phyloP scores from a whole-genome alignment of 805 yeast species.

The Candida tammaniensis region DNA sequence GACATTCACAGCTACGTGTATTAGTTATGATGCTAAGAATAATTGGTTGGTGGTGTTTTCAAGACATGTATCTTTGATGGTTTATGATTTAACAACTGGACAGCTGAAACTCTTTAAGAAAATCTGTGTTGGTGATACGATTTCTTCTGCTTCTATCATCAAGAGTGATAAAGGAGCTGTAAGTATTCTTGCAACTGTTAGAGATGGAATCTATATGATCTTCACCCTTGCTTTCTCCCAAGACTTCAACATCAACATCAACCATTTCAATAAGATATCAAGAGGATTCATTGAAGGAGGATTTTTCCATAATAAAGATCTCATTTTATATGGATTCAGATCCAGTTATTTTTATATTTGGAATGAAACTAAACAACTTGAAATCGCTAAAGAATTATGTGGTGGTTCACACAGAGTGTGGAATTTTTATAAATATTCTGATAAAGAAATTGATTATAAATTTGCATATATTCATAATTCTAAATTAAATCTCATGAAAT shows the following conservation, averaged over 20 bases:
- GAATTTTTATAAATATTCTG: constrained; percentile 42
- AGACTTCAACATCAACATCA: constrained; percentile 6
- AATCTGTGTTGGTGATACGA: constrained; percentile 63
- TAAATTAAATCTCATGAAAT: constrained; percentile 36
- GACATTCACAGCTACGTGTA: constrained; percentile 56
- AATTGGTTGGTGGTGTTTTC: constrained; percentile 62
- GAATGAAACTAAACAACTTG: constrained; percentile 76
- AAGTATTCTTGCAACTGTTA: constrained; percentile 48
- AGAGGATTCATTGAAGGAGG: constrained; percentile 84
- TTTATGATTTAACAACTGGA: constrained; percentile 42
- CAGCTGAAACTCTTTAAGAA: constrained; percentile 39
- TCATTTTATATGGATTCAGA: constrained; percentile 76
- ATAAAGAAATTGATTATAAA: constrained; percentile 27
- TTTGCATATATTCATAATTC: constrained; percentile 60
- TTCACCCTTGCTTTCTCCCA: constrained; percentile 21
- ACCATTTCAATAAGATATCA: constrained; percentile 61
- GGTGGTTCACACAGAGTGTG: constrained; percentile 93
- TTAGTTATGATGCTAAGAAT: constrained; percentile 38
- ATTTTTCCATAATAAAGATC: constrained; percentile 33
- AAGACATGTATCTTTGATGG: constrained; percentile 62
- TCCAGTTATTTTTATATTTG: constrained; percentile 75
- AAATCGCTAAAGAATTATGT: constrained; percentile 67
- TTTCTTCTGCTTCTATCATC: constrained; percentile 50
- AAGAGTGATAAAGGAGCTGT: constrained; percentile 15
- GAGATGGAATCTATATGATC: constrained; percentile 64